A percentile compares a stretch with the other conserved stretches of the same genome.
Conservation (phyloP, 768 basidiomycete genomes). For the Hygrophoropsis aurantiaca region DNA sequence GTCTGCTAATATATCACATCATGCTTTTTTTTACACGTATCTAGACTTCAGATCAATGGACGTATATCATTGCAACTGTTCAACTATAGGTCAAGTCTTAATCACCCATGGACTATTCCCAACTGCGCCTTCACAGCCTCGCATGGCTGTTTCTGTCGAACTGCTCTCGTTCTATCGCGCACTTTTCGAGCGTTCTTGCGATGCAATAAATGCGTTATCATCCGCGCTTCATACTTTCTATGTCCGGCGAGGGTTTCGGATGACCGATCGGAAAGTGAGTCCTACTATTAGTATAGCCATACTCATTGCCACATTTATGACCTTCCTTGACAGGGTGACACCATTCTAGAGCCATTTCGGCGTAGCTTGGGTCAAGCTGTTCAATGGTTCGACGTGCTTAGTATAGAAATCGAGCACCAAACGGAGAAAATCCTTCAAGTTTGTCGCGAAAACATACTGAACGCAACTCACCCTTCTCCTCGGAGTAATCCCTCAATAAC, state of each 20-base stretch:
- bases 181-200: slow-evolving; percentile 36
- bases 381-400: slow-evolving; percentile 29
- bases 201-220: slow-evolving; percentile 16
- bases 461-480: background rate
- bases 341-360: slow-evolving; percentile 31
- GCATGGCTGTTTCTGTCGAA: slow-evolving; percentile 22
- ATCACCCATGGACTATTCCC: slow-evolving; percentile 34
- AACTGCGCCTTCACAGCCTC: slow-evolving; percentile 18
- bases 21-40: background rate
- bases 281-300: slow-evolving; percentile 16
- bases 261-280: slow-evolving; percentile 4
- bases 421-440: slow-evolving; percentile 8
- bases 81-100: too few relatives aligned
- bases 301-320: background rate
- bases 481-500: background rate
- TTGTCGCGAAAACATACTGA: background rate
- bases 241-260: slow-evolving; percentile 12
- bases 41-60: slow-evolving; percentile 20
- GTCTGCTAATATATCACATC: background rate
- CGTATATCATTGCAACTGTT: too few relatives aligned
- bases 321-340: slow-evolving; percentile 26
- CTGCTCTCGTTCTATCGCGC: slow-evolving; percentile 32
- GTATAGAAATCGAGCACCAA: slow-evolving; percentile 11
- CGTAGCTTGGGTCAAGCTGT: slow-evolving; percentile 20
- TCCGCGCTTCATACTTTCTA: slow-evolving; percentile 1